phyloP scores from a whole-genome alignment of 495 filamentous ascomycete species.

The Elaphomyces granulatus region DNA sequence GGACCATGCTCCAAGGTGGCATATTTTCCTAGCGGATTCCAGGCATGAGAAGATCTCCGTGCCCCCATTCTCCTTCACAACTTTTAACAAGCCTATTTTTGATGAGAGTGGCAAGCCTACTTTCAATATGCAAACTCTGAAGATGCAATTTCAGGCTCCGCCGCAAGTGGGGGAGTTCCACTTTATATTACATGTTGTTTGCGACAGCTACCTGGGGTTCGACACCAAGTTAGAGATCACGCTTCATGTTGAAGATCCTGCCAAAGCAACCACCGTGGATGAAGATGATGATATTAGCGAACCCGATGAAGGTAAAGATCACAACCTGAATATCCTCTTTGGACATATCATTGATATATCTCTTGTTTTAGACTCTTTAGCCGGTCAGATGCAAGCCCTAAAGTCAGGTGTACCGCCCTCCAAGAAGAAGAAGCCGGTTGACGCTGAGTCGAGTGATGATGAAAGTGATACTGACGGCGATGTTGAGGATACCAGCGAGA shows the following conservation, averaged over 20 bases:
- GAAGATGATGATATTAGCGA: conserved; percentile 87
- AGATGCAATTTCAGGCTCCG: conserved; percentile 94
- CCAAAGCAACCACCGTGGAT: conserved; percentile 63
- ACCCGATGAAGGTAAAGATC: conserved; percentile 93
- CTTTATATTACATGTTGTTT: conserved; percentile 82
- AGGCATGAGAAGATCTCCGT: conserved; percentile 93
- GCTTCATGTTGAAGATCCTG: conserved; percentile 76
- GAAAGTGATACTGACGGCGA: conserved; percentile 88
- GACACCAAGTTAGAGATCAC: conserved; percentile 82
- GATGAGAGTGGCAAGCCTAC: conserved; percentile 62
- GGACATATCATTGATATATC: too few relatives aligned
- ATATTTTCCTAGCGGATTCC: conserved; percentile 83
- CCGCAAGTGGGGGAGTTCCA: conserved; percentile 84
- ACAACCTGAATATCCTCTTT: too few relatives aligned
- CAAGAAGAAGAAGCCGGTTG: conserved; percentile 40
- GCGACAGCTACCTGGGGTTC: conserved; percentile 87
- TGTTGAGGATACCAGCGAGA: conserved; percentile 60
- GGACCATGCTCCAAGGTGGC: conserved; percentile 81
- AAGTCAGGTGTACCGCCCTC: conserved; percentile 50
- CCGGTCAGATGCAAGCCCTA: conserved; percentile 85
- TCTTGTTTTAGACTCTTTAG: conserved; percentile 64
- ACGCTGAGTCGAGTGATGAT: conserved; percentile 48
- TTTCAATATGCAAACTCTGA: conserved; percentile 85
- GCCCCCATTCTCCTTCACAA: conserved; percentile 79
- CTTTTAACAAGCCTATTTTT: conserved; percentile 77